These are phyloP conservation scores for Ascochyta rabiei DNA, from an alignment of 2,329 filamentous ascomycete species.

Conservation along the genomic window DNA sequence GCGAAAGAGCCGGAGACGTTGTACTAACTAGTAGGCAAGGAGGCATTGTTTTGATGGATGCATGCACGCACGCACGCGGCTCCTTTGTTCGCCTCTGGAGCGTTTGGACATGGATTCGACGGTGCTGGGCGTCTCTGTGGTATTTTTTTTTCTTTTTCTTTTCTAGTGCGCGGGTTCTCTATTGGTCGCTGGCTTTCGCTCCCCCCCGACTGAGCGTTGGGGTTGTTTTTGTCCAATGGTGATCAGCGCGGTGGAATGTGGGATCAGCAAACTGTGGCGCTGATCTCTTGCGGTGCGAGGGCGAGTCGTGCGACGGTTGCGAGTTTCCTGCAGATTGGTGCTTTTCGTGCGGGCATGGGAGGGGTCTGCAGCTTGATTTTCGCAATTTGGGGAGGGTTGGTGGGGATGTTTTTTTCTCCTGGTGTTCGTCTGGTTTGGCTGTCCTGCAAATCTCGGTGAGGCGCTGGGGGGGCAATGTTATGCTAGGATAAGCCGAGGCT, in stretches of 20 bases:
- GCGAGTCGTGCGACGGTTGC: constrained; percentile 5
- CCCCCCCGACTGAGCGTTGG: no score
- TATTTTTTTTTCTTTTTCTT: no score
- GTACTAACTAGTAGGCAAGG: no score
- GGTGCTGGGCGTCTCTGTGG: no score
- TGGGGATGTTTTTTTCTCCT: not conserved
- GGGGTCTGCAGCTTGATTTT: constrained; percentile 7
- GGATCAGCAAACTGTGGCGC: constrained; percentile 5
- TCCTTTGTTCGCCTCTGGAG: no score
- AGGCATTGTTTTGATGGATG: no score
- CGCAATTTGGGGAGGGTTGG: constrained; percentile 1
- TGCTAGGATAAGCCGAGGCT: not conserved
- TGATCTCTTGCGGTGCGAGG: constrained; percentile 1
- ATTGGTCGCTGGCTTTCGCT: no score
- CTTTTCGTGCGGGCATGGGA: not conserved
- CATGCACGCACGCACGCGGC: no score
- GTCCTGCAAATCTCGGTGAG: not conserved
- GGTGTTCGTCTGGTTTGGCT: not conserved
- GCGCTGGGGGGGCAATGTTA: not conserved
- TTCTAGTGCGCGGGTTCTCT: no score
- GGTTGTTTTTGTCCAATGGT: not conserved
- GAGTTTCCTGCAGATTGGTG: not conserved
- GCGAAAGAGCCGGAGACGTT: no score
- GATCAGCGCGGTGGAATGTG: not conserved
- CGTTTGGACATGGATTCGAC: no score